Evolutionary conservation across 2,329 filamentous ascomycete genomes (phyloP), one percentile per base, ranked within the genome.

Genomic region (Macroventuria anomochaeta): DNA sequence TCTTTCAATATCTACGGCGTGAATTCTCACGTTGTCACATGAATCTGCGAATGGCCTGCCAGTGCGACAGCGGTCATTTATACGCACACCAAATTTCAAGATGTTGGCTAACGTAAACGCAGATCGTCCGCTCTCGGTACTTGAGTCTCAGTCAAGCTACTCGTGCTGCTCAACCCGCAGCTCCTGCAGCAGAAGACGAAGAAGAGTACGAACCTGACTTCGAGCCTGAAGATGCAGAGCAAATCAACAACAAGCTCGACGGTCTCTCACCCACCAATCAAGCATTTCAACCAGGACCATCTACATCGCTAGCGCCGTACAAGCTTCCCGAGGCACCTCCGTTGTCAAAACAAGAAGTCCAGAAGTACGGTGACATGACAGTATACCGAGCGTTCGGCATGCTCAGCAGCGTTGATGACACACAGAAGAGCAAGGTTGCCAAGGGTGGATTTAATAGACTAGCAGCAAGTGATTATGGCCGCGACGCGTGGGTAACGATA

Each of bases 191-290:
- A 2, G 85, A 83, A 21, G 86, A 90, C 3, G 93, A 96, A 17
- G 91, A 96, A 61, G 91, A 96, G 64, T 97, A 97, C 68, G 93
- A 97, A 67, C 93, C 93, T 0, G 90, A 96, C 68, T 92, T 91
- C 63, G 86, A 88, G 54, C 83, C 88, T 7, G 91, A 96, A 72
- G 87, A 91, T 61, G 85, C 85, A 1, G 89, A 92, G 66, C 89
- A 93, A 68, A 87, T 91, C 26, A 76, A 88, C 41, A 90, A 93
- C 73, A 90, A 90, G 69, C 80, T 91, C 12, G 90, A 93, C 68
- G 85, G 85, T 56, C 81, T 87, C 5, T 82, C 87, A n/a, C 78
- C 85, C 3, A 81, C 83, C 38, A 81, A 83, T 34, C 71, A 81
- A 4, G 73, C 81, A 21, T 72, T 76, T 29, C 76, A 78, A 46